phyloP scores from a whole-genome alignment of 179 eudicot species.

The Pouteria campechiana region DNA sequence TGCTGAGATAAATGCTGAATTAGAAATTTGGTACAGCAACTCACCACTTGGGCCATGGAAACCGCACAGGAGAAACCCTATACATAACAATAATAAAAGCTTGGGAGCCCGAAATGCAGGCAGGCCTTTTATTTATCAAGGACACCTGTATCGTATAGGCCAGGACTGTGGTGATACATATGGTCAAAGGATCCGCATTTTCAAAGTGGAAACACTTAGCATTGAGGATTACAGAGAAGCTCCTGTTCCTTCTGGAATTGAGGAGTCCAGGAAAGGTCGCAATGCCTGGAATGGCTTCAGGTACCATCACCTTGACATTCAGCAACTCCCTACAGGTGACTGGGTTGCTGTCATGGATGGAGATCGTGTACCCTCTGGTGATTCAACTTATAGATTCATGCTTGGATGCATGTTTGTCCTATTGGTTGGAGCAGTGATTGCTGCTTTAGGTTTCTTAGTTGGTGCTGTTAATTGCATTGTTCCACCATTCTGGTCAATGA shows the following conservation, averaged over 20 bases:
- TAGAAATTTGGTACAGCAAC: slow-evolving; percentile 83
- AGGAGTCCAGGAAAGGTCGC: slow-evolving; percentile 59
- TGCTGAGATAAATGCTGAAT: slow-evolving; percentile 55
- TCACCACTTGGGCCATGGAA: slow-evolving; percentile 94
- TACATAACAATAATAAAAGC: slow-evolving; percentile 43
- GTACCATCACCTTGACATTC: slow-evolving; percentile 79
- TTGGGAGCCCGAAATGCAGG: slow-evolving; percentile 86
- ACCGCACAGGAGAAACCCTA: slow-evolving; percentile 76
- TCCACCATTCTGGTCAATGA: slow-evolving; percentile 78
- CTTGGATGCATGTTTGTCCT: slow-evolving; percentile 49
- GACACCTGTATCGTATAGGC: slow-evolving; percentile 68
- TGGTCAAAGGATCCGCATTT: slow-evolving; percentile 51
- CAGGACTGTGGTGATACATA: slow-evolving; percentile 89
- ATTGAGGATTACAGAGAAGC: slow-evolving; percentile 56
- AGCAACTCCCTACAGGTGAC: slow-evolving; percentile 56
- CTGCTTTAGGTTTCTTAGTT: slow-evolving; percentile 57
- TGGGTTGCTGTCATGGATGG: slow-evolving; percentile 91
- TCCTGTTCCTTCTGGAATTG: slow-evolving; percentile 54
- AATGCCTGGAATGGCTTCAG: slow-evolving; percentile 95
- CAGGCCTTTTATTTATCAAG: slow-evolving; percentile 61
- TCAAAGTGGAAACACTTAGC: slow-evolving; percentile 56
- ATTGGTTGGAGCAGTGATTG: slow-evolving; percentile 28
- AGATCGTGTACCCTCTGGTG: slow-evolving; percentile 83
- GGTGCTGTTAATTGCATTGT: slow-evolving; percentile 65
- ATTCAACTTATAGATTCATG: slow-evolving; percentile 34